These are phyloP conservation scores for Streptanthus diversifolius DNA, from an alignment of 345 rosid species.

Conservation along the genomic window DNA sequence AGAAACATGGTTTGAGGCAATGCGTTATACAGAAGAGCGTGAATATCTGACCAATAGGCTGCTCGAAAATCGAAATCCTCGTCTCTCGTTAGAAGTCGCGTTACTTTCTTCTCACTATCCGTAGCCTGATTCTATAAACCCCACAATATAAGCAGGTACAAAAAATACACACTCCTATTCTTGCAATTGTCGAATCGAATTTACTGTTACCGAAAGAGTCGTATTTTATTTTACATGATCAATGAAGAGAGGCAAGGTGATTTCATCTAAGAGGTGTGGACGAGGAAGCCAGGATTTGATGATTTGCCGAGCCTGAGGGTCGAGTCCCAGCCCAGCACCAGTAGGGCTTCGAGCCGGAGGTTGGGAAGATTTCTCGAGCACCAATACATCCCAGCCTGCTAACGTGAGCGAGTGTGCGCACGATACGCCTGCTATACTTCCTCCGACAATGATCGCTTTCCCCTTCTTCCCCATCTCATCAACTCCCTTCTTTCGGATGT, in stretches of 20 bases:
- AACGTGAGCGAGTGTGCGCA: slow-evolving; percentile 62
- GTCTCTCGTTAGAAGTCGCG: slow-evolving; percentile 50
- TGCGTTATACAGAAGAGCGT: slow-evolving; percentile 44
- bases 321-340: slow-evolving; percentile 78
- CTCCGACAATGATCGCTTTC: slow-evolving; percentile 64
- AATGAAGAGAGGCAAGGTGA: slow-evolving; percentile 51
- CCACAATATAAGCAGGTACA: not conserved
- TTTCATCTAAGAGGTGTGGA: slow-evolving; percentile 43
- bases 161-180: not conserved
- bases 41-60: slow-evolving; percentile 80
- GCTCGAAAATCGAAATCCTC: slow-evolving; percentile 69
- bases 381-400: slow-evolving; percentile 65
- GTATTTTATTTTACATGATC: slow-evolving; percentile 40
- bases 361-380: slow-evolving; percentile 54
- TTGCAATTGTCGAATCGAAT: not conserved
- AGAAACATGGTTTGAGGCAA: slow-evolving; percentile 49
- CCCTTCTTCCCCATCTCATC: slow-evolving; percentile 25
- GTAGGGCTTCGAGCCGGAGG: slow-evolving; percentile 73
- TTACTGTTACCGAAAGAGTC: not conserved
- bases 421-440: slow-evolving; percentile 77
- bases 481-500: not conserved
- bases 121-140: slow-evolving; percentile 50
- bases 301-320: slow-evolving; percentile 44
- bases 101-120: slow-evolving; percentile 40
- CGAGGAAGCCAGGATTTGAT: slow-evolving; percentile 55